Base-by-base conservation (phyloP, 257 asterid genomes). In the Ligustrum vulgare region DNA sequence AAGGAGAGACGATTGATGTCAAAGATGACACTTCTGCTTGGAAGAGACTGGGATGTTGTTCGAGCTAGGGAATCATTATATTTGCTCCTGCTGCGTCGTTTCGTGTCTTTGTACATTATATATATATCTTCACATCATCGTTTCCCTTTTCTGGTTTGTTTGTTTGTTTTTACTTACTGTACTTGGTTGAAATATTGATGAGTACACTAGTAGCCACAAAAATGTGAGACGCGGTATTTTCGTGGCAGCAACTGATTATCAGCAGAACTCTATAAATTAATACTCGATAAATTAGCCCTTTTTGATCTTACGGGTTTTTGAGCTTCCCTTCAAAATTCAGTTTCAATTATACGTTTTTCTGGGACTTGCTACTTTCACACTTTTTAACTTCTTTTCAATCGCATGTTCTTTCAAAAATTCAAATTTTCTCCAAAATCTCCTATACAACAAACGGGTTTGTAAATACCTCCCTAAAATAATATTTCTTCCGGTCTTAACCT, bases 31-130 rank as follows among this genome's bases (percentile, higher is more conserved):
- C 47, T 49, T 72, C 75, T 34, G 16, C 43, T 32, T 72, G 75
- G 75, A 72, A 72, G 75, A 72, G n/a, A 56, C 15, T 72, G 15
- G 75, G 75, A 16, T 72, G 75, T 4, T 72, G 75, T 33, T 72
- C 68, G 11, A 72, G 75, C 39, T 72, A 23, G 65, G 75, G 45
- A 33, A 33, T n/a, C n/a, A n/a, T n/a, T n/a, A n/a, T 8, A 68
- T 11, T 47, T 66, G 76, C 41, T 67, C 34, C 62, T 51, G 22
- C 62, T n/a, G 62, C 62, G 0, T n/a, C 25, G 28, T 36, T 34
- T 74, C 73, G 28, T 36, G 41, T 74, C 73, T 49, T 41, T 65
- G 66, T 80, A 75, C 63, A 70, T 62, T 37, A 28, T 28, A n/a
- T 64, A 49, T 37, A 28, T 28, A n/a, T 64, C 74, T n/a, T 69